phyloP scores from a whole-genome alignment of 345 rosid species.

The Sapria himalayana region DNA sequence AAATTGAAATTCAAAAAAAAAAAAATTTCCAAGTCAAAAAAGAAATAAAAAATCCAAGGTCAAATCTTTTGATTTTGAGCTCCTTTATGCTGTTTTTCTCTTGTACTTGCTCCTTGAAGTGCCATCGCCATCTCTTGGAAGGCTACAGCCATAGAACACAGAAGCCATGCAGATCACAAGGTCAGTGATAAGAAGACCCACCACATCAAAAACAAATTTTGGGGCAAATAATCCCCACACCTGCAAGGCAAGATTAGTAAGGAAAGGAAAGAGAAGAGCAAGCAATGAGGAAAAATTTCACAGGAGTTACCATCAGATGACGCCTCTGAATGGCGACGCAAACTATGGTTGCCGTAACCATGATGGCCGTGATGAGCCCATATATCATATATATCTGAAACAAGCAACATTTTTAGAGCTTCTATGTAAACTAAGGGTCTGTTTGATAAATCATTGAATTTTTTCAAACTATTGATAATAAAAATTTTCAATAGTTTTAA shows the following conservation, averaged over 20 bases:
- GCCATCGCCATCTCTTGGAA: too few species aligned
- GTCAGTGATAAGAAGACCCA: constrained; percentile 44
- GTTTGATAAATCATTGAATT: too few species aligned
- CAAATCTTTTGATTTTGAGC: too few species aligned
- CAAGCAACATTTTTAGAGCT: background rate
- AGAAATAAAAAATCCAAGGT: too few species aligned
- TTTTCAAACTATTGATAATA: too few species aligned
- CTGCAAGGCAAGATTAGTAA: constrained; percentile 19
- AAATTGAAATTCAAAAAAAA: too few species aligned
- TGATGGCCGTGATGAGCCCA: constrained; percentile 36
- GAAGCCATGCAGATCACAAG: constrained; percentile 46
- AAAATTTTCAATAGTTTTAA: too few species aligned
- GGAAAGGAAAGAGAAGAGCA: background rate
- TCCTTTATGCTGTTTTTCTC: too few species aligned
- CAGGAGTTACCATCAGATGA: constrained; percentile 64
- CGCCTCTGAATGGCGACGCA: constrained; percentile 78
- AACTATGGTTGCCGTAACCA: constrained; percentile 37
- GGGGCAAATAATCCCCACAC: constrained; percentile 97
- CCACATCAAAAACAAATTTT: constrained; percentile 68
- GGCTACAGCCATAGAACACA: constrained; percentile 32
- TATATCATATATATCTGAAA: constrained; percentile 52
- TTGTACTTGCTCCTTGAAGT: too few species aligned
- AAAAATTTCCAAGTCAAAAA: too few species aligned
- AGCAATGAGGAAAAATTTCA: background rate
- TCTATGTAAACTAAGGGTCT: too few species aligned